Evolutionary conservation across 495 filamentous ascomycete species (phyloP).

Genomic region (Penicillium cataractarum): DNA sequence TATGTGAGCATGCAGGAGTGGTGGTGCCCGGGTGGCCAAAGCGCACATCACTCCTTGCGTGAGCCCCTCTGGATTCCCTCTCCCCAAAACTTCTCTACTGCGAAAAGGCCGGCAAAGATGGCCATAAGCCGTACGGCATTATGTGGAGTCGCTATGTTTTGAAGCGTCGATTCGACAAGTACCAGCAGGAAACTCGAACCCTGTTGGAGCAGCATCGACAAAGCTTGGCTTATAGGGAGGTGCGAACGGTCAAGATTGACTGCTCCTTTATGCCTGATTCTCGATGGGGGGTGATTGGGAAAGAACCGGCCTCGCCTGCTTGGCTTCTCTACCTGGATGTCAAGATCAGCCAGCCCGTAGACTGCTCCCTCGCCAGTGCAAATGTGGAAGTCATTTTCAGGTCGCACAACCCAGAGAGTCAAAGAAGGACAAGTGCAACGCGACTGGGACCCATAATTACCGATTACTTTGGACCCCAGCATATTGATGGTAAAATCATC

Average conservation of each 20-base stretch:
- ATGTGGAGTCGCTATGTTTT: background rate
- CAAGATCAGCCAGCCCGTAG: constrained; percentile 3
- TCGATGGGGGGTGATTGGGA: background rate
- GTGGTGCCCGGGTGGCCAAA: background rate
- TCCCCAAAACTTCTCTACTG: no score
- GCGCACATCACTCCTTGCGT: background rate
- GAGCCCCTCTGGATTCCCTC: background rate
- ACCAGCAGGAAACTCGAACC: background rate
- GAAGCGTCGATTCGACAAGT: background rate
- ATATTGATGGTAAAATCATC: background rate
- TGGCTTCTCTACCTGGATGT: constrained; percentile 10
- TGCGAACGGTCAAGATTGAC: background rate
- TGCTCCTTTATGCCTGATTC: background rate
- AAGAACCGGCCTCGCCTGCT: background rate
- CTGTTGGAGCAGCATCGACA: background rate
- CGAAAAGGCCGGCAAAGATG: background rate
- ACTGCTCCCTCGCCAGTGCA: constrained; percentile 3
- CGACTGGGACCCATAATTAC: background rate
- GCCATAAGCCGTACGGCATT: background rate
- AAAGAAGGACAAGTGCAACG: background rate
- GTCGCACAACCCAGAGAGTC: background rate
- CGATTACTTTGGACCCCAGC: background rate
- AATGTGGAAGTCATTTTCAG: constrained; percentile 1
- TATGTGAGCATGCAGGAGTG: background rate
- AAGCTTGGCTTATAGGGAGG: background rate